Evolutionary conservation across 257 asterid genomes (phyloP).

Genomic region (Lithospermum erythrorhizon): DNA sequence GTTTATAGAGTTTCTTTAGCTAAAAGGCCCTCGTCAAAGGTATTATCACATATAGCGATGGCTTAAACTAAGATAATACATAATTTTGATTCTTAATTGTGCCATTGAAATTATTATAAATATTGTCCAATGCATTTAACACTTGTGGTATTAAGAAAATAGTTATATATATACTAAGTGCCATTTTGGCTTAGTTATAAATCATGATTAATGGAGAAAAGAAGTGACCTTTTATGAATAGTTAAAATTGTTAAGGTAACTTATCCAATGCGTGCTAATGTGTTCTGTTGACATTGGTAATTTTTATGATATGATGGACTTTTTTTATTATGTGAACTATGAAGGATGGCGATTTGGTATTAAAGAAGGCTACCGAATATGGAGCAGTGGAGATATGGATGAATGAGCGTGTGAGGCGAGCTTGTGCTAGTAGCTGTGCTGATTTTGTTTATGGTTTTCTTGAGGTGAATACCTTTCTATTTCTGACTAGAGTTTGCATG

Average conservation of each 20-base stretch:
- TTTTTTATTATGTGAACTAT: slow-evolving; percentile 7
- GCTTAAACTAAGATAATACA: not conserved
- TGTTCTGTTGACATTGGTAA: not conserved
- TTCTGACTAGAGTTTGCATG: not conserved
- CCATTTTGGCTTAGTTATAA: too few relatives aligned
- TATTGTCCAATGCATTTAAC: too few relatives aligned
- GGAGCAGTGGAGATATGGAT: slow-evolving; percentile 99
- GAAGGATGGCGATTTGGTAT: slow-evolving; percentile 65
- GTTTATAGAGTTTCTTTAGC: slow-evolving; percentile 64
- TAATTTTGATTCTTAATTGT: not conserved
- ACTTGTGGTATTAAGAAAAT: too few relatives aligned
- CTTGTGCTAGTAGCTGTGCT: slow-evolving; percentile 93
- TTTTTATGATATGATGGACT: slow-evolving; percentile 2
- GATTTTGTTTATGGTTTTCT: slow-evolving; percentile 84
- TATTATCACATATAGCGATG: slow-evolving; percentile 15
- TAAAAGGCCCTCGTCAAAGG: slow-evolving; percentile 54
- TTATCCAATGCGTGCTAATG: not conserved
- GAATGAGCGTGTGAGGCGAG: slow-evolving; percentile 93
- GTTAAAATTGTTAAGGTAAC: not conserved
- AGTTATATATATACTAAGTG: too few relatives aligned
- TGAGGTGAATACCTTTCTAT: slow-evolving; percentile 44
- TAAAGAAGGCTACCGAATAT: slow-evolving; percentile 86
- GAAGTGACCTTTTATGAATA: not conserved
- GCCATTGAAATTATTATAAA: not conserved
- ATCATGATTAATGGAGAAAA: too few relatives aligned